Evolutionary conservation across 1,139 yeast species (phyloP), one percentile per base, ranked within the genome.

Genomic region (Yamadazyma songkhlaensis): DNA sequence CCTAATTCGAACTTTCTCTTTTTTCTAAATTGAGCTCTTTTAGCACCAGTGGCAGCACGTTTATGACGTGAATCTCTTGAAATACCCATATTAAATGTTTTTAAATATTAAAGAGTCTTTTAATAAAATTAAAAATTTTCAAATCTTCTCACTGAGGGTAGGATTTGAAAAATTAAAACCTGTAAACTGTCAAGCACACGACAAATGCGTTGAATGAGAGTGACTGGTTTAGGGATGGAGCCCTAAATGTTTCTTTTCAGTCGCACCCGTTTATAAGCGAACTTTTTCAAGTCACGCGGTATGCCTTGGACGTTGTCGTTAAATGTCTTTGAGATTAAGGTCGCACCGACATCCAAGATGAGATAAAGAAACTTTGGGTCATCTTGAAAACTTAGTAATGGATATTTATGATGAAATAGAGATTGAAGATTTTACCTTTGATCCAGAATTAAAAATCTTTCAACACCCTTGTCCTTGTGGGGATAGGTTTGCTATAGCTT

Each of bases 11-110:
- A 94, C 95, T 92, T 92, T 84, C 99, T 84, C 96, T 92, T 92
- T 92, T 92, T 92, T 87, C 98, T 90, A 95, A 84, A 88, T 77
- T 88, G 96, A 76, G 98, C 97, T 79, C 97, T 90, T 79, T 89
- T 90, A 73, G 98, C 99, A 84, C 99, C 99, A 71, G 99, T 90
- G 75, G 95, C 96, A 65, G 97, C 79, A 79, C 98, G 95, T 87
- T 92, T 92, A 89, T 92, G 98, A 81, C 97, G 96, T 75, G 98
- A 90, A 82, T 92, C 98, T 84, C 99, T 94, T 78, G 97, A 90
- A 86, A 92, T 92, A 90, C 98, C 97, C 98, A 92, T 92, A 57
- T 51, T 64, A 23, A 24, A 31, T 24, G 28, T 12, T 31, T 31
- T 23, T 22, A 24, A n/a, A 31, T 31, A 25, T 24, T 13, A 33